Evolutionary conservation across 208 protist genomes (phyloP), one percentile per base, ranked within the genome.

Genomic region (Crithidia sp.): DNA sequence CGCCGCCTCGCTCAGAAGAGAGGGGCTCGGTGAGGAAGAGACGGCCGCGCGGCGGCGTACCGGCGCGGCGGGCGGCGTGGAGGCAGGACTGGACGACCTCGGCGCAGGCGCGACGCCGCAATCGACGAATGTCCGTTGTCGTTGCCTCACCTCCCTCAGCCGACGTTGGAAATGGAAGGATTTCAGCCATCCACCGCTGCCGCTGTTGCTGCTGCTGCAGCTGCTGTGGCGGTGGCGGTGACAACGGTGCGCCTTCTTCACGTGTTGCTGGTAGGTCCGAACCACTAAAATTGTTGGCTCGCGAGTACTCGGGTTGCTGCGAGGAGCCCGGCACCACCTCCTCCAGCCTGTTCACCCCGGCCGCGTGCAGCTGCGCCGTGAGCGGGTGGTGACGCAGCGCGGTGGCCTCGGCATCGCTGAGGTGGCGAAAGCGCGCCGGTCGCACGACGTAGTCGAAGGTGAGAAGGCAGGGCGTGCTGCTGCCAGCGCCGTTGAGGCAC

Each of bases 11-110:
- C 14, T 55, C 50, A 7, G 50, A 19, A 12, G 50, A 14, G 4
- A 63, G 54, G 7, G 45, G 16, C 40, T 67, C 59, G 19, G 41
- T 61, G 52, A 67, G 19, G 28, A 28, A 41, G 2, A 66, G 49
- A 3, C 45, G 17, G 8, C 19, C 16, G n/a, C 61, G 43, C 6
- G 14, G 5, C 9, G 16, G 2, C 9, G 4, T 61, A 41, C 52
- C 52, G 5, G 52, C 49, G 17, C 69, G 49, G 5, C 69, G 69
- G 2, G 69, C 69, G 10, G 69, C 69, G 40, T 36, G 39, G 40
- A 74, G 69, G 39, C 60, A 61, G 6, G 47, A 49, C 69, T 74
- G 69, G n/a, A 74, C 69, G 0, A 67, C 40, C 49, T 57, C 60
- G 10, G 49, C 69, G 52, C 69, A 74, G 17, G 60, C 69, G n/a